Percentiles rank a stretch among this genome's conserved stretches.
Conservation (phyloP, 768 basidiomycete genomes). For the Hirschioporus abietinus region DNA sequence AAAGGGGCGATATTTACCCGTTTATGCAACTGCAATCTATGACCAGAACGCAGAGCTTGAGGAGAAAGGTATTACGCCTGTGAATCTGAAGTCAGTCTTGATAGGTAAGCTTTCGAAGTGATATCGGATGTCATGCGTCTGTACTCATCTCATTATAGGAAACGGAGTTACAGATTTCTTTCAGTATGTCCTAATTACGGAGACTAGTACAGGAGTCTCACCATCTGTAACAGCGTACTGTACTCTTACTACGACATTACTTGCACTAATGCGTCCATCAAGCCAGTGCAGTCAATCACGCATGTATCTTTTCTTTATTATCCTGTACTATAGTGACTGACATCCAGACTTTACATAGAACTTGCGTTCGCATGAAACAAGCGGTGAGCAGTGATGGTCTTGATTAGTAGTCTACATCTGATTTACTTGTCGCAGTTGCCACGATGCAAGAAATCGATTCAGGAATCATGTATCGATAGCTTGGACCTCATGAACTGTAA, state of each 20-base stretch:
- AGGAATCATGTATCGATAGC: conserved; percentile 54
- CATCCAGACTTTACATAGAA: conserved; percentile 16
- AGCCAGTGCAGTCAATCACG: conserved; percentile 9
- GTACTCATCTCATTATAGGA: conserved; percentile 25
- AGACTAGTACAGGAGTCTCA: neutral
- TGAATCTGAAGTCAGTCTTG: conserved; percentile 25
- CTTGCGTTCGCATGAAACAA: conserved; percentile 40
- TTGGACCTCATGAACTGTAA: conserved; percentile 64
- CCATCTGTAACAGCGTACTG: conserved; percentile 2
- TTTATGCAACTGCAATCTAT: conserved; percentile 29
- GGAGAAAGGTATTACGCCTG: conserved; percentile 21
- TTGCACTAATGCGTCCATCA: conserved; percentile 11
- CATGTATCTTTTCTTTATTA: neutral
- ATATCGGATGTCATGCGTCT: neutral
- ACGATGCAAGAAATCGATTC: conserved; percentile 55
- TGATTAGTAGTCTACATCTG: neutral
- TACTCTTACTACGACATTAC: conserved; percentile 12
- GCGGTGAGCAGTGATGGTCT: conserved; percentile 24
- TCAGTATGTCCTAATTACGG: conserved; percentile 1
- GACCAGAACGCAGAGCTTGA: conserved; percentile 27
- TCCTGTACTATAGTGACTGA: neutral
- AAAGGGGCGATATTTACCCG: conserved; percentile 16
- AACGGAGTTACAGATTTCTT: conserved; percentile 26
- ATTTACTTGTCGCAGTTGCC: conserved; percentile 41
- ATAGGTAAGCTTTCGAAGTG: neutral